These are phyloP conservation scores for Clonostachys byssicola DNA, from an alignment of 2,329 filamentous ascomycete species.

Conservation along the genomic window DNA sequence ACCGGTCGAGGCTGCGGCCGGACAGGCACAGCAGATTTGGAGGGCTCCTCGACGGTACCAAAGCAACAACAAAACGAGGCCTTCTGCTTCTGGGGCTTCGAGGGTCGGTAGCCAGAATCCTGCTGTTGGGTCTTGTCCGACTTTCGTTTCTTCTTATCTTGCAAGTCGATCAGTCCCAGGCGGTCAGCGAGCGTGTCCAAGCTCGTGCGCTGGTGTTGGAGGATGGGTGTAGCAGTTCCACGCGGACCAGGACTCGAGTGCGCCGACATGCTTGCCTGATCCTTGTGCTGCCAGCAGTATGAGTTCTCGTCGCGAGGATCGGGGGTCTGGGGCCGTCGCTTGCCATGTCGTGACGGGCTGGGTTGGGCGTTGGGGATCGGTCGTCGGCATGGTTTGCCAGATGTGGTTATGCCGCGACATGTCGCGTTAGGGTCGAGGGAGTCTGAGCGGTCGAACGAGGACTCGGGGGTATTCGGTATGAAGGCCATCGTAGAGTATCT, in stretches of 20 bases:
- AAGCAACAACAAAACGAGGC: conserved; percentile 49
- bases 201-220: conserved; percentile 58
- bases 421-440: conserved; percentile 80
- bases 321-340: conserved; percentile 16
- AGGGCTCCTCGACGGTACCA: conserved; percentile 30
- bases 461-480: conserved; percentile 68
- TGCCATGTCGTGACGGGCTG: conserved; percentile 12
- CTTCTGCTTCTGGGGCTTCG: conserved; percentile 16
- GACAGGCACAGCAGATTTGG: conserved; percentile 16
- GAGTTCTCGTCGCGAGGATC: conserved; percentile 55
- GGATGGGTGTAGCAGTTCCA: conserved; percentile 41
- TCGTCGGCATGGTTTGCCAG: conserved; percentile 79
- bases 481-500: conserved; percentile 25
- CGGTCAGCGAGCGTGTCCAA: conserved; percentile 83
- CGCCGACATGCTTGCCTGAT: conserved; percentile 61
- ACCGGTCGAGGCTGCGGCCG: conserved; percentile 41
- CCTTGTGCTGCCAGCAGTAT: conserved; percentile 95
- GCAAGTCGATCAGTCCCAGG: conserved; percentile 69
- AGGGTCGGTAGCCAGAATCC: neutral
- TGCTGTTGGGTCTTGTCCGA: conserved; percentile 5
- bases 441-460: conserved; percentile 72
- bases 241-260: conserved; percentile 39
- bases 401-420: conserved; percentile 81
- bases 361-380: conserved; percentile 45
- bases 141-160: conserved; percentile 31